Conservation (phyloP, 192 early-diverging fungal genomes). For the Gigaspora rosea region DNA sequence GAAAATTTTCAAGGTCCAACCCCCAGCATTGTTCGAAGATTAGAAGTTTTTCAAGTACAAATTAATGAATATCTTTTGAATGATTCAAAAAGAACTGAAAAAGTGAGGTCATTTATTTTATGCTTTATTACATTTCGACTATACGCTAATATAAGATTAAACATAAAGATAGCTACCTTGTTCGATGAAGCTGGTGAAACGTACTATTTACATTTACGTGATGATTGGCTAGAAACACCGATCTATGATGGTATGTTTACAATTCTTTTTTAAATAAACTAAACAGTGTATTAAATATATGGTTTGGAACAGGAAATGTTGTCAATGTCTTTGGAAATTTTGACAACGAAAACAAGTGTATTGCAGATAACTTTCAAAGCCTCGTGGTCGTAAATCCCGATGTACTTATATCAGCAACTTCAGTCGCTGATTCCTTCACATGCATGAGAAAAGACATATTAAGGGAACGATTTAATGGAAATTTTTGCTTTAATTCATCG, state of each 20-base stretch:
- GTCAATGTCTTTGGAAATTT: slow-evolving; percentile 57
- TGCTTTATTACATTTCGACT: neutral
- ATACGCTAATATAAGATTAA: neutral
- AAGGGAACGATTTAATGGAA: slow-evolving; percentile 57
- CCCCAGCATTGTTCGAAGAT: neutral
- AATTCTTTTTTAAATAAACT: neutral
- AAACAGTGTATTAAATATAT: neutral
- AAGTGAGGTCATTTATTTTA: neutral
- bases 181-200: neutral
- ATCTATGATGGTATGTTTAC: slow-evolving; percentile 43
- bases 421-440: slow-evolving; percentile 68
- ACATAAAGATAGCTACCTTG: neutral
- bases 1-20: no score
- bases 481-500: slow-evolving; percentile 48
- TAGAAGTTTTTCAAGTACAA: neutral
- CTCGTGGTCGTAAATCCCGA: slow-evolving; percentile 83
- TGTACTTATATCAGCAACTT: slow-evolving; percentile 72
- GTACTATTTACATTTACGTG: slow-evolving; percentile 53
- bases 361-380: slow-evolving; percentile 61
- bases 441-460: slow-evolving; percentile 83
- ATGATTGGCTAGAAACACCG: slow-evolving; percentile 66
- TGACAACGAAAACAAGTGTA: slow-evolving; percentile 34
- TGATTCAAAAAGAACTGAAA: neutral
- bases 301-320: slow-evolving; percentile 55
- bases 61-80: neutral